Evolutionary conservation across 352 stramenopile species (phyloP).

Genomic region (Phytopythium helicoides): DNA sequence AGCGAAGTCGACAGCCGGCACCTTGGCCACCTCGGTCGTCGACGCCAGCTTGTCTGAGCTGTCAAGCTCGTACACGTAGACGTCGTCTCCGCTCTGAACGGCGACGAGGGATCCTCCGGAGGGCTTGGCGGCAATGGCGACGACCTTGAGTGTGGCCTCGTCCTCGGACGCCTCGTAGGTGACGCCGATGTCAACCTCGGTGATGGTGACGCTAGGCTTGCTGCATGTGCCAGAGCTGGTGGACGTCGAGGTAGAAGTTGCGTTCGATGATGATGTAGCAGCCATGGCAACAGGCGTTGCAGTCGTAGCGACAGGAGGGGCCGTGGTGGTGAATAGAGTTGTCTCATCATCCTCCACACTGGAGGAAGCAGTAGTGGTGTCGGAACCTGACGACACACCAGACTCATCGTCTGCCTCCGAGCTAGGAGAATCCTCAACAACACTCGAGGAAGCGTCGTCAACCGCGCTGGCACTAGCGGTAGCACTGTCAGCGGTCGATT

Average conservation of each 20-base stretch:
- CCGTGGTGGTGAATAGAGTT: too few species aligned
- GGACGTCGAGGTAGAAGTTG: conserved; percentile 6
- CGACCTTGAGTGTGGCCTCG: conserved; percentile 41
- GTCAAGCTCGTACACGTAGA: conserved; percentile 48
- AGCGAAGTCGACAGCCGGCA: conserved; percentile 46
- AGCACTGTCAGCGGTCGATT: too few species aligned
- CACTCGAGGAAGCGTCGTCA: too few species aligned
- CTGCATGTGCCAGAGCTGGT: conserved; percentile 16
- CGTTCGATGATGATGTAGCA: conserved; percentile 4
- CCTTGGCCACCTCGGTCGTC: conserved; percentile 30
- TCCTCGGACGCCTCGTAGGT: conserved; percentile 42
- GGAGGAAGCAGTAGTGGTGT: too few species aligned
- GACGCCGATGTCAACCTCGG: conserved; percentile 35
- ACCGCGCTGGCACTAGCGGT: too few species aligned
- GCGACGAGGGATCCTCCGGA: conserved; percentile 43
- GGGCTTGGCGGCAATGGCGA: conserved; percentile 43
- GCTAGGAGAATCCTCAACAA: too few species aligned
- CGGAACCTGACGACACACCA: too few species aligned
- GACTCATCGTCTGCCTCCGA: too few species aligned
- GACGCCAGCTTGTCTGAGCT: conserved; percentile 41
- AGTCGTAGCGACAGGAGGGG: neutral
- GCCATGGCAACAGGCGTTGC: neutral
- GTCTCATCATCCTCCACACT: too few species aligned
- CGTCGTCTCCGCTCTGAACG: conserved; percentile 46
- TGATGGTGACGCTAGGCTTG: conserved; percentile 35